Evolutionary conservation across 2,329 filamentous ascomycete species (phyloP), one percentile per base, ranked within the genome.

Genomic region (Chaetomium strumarium): DNA sequence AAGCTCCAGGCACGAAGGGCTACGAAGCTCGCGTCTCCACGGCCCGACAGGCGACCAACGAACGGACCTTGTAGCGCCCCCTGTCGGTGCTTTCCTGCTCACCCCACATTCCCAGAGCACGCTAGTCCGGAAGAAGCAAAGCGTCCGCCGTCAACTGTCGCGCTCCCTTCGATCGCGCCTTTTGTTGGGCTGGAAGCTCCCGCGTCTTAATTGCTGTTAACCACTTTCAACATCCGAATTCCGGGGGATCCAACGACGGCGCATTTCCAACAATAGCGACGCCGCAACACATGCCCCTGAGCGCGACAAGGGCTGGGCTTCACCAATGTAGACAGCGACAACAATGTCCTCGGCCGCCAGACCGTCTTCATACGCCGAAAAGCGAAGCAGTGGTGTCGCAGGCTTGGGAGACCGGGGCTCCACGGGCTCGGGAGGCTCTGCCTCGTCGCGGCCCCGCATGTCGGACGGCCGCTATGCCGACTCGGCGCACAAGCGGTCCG

Each of bases 401-500:
- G 57, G 56, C 20, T 43, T 52, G 36, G 55, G 56, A 37, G 56
- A 58, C 46, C 45, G 51, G 30, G 49, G 57, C 20, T 49, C 55
- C 13, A 37, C 19, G 42, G 46, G 58, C 33, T 45, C 46, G 12
- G 46, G 49, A 16, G 46, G 55, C n/a, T 24, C 55, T 31, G 52
- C 54, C 24, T 46, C 56, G 38, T 53, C 57, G n/a, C 51, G 52
- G 24, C 51, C 55, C 8, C 57, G 58, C 49, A 60, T 63, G 46
- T 57, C 64, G 45, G 65, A 50, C 29, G 46, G 24, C 68, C 59
- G 70, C 70, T 53, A 56, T 52, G 47, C 57, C 47, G 57, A 59
- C 30, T 66, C 75, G 3, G 30, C 50, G 10, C 80, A 84, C 63
- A 83, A 81, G 68, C 75, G 80, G 50, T 73, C 75, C 16, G 72